phyloP scores from a whole-genome alignment of 768 basidiomycete genomes.

The Porphyrellus cyaneotinctus region DNA sequence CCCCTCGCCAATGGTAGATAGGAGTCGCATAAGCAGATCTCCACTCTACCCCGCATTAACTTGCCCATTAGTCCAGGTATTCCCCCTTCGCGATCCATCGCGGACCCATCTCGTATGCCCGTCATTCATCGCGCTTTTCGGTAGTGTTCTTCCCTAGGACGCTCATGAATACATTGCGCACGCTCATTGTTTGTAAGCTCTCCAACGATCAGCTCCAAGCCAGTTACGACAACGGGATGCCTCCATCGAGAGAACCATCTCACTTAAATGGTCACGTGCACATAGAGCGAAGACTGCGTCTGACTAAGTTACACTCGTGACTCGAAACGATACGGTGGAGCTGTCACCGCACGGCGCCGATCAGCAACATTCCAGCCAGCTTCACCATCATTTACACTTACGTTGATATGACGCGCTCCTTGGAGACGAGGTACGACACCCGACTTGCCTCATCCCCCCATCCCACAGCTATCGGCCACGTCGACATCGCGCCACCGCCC shows the following conservation, averaged over 20 bases:
- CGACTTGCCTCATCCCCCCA: constrained; percentile 24
- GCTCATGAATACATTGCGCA: neutral
- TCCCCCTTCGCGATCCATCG: constrained; percentile 22
- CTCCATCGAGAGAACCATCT: constrained; percentile 10
- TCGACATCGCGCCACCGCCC: neutral
- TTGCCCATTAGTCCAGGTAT: neutral
- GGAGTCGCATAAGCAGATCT: constrained; percentile 11
- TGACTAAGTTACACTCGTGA: neutral
- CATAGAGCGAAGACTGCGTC: neutral
- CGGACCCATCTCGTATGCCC: constrained; percentile 8
- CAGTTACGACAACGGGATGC: constrained; percentile 12
- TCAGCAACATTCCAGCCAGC: neutral
- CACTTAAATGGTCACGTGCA: constrained; percentile 1
- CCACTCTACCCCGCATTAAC: constrained; percentile 16
- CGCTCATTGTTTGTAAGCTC: neutral
- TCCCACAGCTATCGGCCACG: neutral
- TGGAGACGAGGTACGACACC: constrained; percentile 31
- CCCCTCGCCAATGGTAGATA: constrained; percentile 8
- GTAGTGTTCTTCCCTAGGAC: neutral
- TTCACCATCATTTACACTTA: neutral
- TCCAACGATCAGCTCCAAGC: neutral
- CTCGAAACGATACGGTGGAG: neutral
- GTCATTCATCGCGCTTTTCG: constrained; percentile 1
- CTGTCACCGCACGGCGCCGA: no score
- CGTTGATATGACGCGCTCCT: constrained; percentile 27